A percentile compares a stretch with the other conserved stretches of the same genome.
Conservation (phyloP, 306 rosid species). For the Quercus gilva region DNA sequence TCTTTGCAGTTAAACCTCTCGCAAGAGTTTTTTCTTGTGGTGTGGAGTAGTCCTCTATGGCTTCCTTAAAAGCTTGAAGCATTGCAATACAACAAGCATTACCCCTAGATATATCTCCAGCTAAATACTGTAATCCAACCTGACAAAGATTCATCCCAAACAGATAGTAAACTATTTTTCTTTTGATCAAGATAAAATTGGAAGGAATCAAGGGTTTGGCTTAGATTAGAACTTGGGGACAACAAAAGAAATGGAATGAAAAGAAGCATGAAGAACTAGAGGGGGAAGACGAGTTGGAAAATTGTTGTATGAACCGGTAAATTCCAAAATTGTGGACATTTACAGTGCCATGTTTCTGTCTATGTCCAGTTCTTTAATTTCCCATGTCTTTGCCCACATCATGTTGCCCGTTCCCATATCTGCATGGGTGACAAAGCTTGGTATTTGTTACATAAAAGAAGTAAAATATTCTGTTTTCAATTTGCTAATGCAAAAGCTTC, state of each 20-base stretch:
- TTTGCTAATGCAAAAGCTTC: background rate
- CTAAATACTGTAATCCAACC: constrained; percentile 75
- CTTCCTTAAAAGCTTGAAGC: constrained; percentile 83
- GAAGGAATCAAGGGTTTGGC: background rate
- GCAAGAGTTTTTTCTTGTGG: constrained; percentile 57
- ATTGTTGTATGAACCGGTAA: too few relatives aligned
- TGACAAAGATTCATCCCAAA: constrained; percentile 33
- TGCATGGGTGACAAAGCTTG: background rate
- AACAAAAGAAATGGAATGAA: too few relatives aligned
- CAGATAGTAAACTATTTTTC: background rate
- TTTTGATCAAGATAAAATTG: background rate
- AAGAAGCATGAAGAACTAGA: too few relatives aligned
- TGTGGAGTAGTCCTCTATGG: constrained; percentile 70
- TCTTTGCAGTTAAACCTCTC: constrained; percentile 80
- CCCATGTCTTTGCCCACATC: background rate
- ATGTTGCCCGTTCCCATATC: background rate
- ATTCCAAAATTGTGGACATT: background rate
- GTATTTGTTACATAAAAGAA: background rate
- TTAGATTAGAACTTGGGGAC: background rate
- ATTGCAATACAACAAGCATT: constrained; percentile 86
- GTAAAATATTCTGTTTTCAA: background rate
- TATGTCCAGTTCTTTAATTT: background rate
- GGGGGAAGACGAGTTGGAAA: too few relatives aligned
- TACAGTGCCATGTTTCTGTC: background rate
- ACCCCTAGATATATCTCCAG: constrained; percentile 70